Conservation (phyloP, 106 monocot genomes). For the Allium cepa region DNA sequence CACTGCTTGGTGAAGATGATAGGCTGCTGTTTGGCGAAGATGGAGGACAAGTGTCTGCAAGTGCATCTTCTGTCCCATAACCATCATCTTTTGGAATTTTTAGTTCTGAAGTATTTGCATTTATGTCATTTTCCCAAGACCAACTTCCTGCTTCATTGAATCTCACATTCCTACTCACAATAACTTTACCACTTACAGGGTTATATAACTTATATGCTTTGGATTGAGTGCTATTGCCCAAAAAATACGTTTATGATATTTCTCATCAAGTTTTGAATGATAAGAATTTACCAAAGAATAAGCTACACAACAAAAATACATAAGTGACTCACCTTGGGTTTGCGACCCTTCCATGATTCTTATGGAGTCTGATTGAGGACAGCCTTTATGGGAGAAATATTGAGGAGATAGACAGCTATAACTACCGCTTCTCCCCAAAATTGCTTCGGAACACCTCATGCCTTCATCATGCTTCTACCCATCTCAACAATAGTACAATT, state of each 20-base stretch:
- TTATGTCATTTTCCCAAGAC: neutral
- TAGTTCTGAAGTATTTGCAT: neutral
- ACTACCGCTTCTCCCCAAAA: neutral
- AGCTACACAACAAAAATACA: neutral
- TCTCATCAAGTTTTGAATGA: neutral
- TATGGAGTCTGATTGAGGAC: neutral
- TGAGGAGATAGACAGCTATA: neutral
- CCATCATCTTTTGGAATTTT: neutral
- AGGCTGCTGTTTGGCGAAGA: neutral
- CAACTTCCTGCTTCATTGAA: slow-evolving; percentile 1
- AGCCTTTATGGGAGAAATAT: neutral
- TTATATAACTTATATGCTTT: slow-evolving; percentile 2
- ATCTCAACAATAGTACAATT: neutral
- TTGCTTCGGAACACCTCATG: neutral
- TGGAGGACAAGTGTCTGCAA: neutral
- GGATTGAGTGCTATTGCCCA: slow-evolving; percentile 2
- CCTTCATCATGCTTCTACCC: slow-evolving; percentile 1
- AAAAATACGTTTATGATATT: neutral
- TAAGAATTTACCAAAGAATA: neutral
- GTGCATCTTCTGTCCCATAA: neutral
- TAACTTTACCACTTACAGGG: neutral
- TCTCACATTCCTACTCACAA: neutral
- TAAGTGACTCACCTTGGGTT: slow-evolving; percentile 2
- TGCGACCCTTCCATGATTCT: neutral
- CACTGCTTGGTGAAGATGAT: neutral